Evolutionary conservation across 2,329 filamentous ascomycete species (phyloP), one percentile per base, ranked within the genome.

Genomic region (Lanzia echinophila): DNA sequence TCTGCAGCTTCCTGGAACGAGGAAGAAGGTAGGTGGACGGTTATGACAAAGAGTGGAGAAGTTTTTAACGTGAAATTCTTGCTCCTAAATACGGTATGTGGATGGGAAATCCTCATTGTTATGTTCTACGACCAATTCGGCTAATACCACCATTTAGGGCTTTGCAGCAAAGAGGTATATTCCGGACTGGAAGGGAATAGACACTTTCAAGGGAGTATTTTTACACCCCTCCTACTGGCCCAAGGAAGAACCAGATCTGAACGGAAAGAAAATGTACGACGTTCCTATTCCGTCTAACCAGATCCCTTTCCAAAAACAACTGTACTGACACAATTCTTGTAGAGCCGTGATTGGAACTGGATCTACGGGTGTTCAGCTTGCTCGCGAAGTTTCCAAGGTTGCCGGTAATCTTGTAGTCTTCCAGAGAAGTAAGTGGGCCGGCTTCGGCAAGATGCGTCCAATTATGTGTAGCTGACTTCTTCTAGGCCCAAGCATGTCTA

Each of bases 381-480:
- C 56, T 31, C 58, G 53, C 41, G 51, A 36, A n/a, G 42, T 60
- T 68, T 17, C 66, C 61, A 11, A 69, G 67, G 3, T 72, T 68
- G 0, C 72, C 71, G 47, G 63, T 66, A 4, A 66, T 17, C 50
- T 70, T 41, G 68, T 64, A 2, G 75, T 83, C 2, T 83, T 81
- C 61, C 75, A 82, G 54, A 71, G 81, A 12, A 83, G 24, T 28
- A 28, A 28, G 24, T 4, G 4, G 4, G 8, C 8, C 8, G 8
- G 24, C 8, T 28, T 28, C 24, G 8, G 4, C 24, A 28, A 28
- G 24, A 28, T 28, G 4, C 24, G 8, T 8, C 24, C 24, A 28
- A 28, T 28, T 28, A 4, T 4, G 24, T 8, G 8, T 4, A 28
- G 24, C 24, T 28, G 24, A 28, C 24, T 28, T 28, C 24, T 28